These are phyloP conservation scores for Ceratocystis alfenasii DNA, from an alignment of 2,329 filamentous ascomycete genomes.

Conservation along the genomic window DNA sequence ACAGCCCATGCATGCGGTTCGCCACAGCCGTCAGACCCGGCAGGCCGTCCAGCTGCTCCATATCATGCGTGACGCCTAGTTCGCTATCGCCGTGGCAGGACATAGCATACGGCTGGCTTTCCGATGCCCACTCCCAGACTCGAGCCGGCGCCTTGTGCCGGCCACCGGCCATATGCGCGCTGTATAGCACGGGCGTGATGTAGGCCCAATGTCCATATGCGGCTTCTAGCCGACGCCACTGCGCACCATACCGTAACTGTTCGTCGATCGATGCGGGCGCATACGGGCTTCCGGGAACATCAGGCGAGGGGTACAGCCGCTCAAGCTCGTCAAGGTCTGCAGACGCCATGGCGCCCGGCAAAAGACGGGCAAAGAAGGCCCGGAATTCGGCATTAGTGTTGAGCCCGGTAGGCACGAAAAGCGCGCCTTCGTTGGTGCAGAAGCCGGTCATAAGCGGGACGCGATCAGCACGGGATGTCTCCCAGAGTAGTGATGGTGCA, in stretches of 20 bases:
- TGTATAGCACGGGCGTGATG: constrained; percentile 51
- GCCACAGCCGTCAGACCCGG: constrained; percentile 33
- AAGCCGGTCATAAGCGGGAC: constrained; percentile 47
- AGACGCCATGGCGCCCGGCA: constrained; percentile 42
- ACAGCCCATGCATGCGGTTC: constrained; percentile 35
- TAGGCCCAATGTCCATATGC: constrained; percentile 55
- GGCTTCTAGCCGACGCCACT: constrained; percentile 47
- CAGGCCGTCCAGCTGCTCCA: constrained; percentile 27
- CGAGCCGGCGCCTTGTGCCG: constrained; percentile 29
- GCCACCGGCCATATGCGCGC: constrained; percentile 33
- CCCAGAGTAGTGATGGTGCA: constrained; percentile 32
- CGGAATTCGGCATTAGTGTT: constrained; percentile 42
- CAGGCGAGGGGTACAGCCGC: constrained; percentile 51
- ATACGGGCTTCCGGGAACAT: constrained; percentile 29
- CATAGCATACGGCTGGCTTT: constrained; percentile 29
- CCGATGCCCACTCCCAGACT: constrained; percentile 49
- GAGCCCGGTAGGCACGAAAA: constrained; percentile 46
- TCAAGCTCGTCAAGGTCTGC: constrained; percentile 44
- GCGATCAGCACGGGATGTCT: constrained; percentile 39
- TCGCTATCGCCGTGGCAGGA: constrained; percentile 40
- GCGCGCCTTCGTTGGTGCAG: constrained; percentile 56
- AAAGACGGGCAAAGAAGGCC: constrained; percentile 48
- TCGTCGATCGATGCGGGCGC: constrained; percentile 32
- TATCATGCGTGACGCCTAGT: constrained; percentile 35
- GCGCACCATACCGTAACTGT: constrained; percentile 32